Evolutionary conservation across 345 rosid species (phyloP).

Genomic region (Eucalyptus erythrocorys): DNA sequence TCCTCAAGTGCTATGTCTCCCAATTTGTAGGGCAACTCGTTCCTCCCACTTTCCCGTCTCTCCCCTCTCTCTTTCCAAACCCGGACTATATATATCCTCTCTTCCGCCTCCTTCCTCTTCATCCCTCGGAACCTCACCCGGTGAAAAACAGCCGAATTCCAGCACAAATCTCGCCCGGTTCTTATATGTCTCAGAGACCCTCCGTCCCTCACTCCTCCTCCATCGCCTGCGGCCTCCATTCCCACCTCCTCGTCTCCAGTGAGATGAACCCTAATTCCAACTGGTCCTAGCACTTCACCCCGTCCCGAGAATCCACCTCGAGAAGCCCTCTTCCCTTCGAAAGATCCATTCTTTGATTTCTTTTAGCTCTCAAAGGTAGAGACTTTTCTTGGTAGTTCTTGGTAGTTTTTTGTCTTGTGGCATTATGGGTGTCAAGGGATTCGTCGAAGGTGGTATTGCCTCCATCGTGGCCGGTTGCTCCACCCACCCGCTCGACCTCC

Average conservation of each 20-base stretch:
- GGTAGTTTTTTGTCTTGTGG: no score
- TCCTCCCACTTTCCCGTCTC: not conserved
- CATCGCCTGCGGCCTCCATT: conserved; percentile 52
- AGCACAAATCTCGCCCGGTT: not conserved
- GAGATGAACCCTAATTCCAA: conserved; percentile 47
- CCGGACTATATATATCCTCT: not conserved
- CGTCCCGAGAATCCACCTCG: not conserved
- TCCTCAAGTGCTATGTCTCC: not conserved
- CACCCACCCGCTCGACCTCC: conserved; percentile 79
- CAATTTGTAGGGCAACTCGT: not conserved
- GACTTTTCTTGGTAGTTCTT: not conserved
- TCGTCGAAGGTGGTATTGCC: conserved; percentile 69
- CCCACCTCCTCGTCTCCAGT: conserved; percentile 65
- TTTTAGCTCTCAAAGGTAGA: not conserved
- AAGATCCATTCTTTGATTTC: not conserved
- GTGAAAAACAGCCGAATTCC: not conserved
- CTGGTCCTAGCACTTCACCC: conserved; percentile 5
- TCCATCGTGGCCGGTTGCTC: conserved; percentile 71
- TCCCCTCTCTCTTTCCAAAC: not conserved
- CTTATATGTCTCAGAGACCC: conserved; percentile 75
- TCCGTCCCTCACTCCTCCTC: conserved; percentile 63
- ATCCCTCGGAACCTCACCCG: not conserved
- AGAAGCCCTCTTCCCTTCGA: not conserved
- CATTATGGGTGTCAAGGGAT: conserved; percentile 68
- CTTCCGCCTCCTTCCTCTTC: not conserved